These are phyloP conservation scores for Knufia petricola DNA, from an alignment of 2,329 filamentous ascomycete genomes.

Conservation along the genomic window DNA sequence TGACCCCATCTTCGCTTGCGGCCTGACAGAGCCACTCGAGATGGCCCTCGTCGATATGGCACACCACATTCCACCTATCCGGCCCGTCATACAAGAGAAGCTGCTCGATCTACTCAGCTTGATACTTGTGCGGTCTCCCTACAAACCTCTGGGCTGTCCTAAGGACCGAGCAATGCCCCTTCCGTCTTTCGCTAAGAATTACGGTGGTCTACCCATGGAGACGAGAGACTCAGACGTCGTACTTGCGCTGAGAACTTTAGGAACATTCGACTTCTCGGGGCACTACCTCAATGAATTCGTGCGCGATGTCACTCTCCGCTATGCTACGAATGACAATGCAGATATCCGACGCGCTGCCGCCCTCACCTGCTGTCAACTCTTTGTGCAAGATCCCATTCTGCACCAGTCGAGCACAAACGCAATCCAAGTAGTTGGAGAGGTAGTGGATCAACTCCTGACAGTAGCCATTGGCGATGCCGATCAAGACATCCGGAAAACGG, in stretches of 20 bases:
- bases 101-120: constrained; percentile 90
- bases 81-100: constrained; percentile 84
- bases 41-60: constrained; percentile 97
- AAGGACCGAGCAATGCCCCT: constrained; percentile 73
- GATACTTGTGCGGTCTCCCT: constrained; percentile 84
- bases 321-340: constrained; percentile 90
- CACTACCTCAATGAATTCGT: constrained; percentile 98
- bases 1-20: constrained; percentile 94
- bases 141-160: constrained; percentile 84
- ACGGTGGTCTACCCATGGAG: constrained; percentile 73
- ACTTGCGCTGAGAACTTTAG: constrained; percentile 83
- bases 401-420: constrained; percentile 96
- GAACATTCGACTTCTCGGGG: constrained; percentile 89
- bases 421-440: constrained; percentile 92
- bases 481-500: constrained; percentile 76
- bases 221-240: constrained; percentile 78
- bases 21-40: constrained; percentile 83
- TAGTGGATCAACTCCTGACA: constrained; percentile 91
- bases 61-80: constrained; percentile 93
- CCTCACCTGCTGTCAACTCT: constrained; percentile 94
- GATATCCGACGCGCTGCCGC: constrained; percentile 91
- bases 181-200: constrained; percentile 77
- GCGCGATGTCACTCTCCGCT: constrained; percentile 93
- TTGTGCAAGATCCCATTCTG: constrained; percentile 92
- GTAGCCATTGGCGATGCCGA: constrained; percentile 90